Evolutionary conservation across 1,139 yeast species (phyloP).

Genomic region (Candida buenavistaensis): DNA sequence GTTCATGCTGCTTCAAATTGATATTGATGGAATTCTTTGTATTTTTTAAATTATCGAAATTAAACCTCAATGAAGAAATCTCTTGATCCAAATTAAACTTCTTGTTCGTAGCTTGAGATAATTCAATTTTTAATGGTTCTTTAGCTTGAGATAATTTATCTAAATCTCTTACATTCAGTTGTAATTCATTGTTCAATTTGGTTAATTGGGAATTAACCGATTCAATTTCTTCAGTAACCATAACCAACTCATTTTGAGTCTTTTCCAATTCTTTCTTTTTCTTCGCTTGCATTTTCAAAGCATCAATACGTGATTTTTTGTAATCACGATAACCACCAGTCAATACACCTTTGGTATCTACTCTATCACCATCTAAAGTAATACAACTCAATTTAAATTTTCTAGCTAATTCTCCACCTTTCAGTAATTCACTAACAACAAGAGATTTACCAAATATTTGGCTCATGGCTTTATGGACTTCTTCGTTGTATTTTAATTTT

Average conservation of each 20-base stretch:
- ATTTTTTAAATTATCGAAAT: conserved; percentile 22
- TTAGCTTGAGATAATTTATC: conserved; percentile 36
- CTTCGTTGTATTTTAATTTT: conserved; percentile 61
- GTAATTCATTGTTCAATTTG: conserved; percentile 44
- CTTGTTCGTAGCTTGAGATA: conserved; percentile 42
- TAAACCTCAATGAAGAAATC: conserved; percentile 22
- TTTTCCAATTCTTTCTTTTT: conserved; percentile 50
- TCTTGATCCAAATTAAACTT: conserved; percentile 47
- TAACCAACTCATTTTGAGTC: conserved; percentile 27
- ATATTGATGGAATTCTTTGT: conserved; percentile 27
- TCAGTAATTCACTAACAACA: conserved; percentile 68
- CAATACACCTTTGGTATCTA: conserved; percentile 78
- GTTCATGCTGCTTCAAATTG: conserved; percentile 38
- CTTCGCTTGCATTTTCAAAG: conserved; percentile 54
- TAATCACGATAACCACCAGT: conserved; percentile 88
- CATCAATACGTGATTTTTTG: conserved; percentile 67
- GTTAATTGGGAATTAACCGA: conserved; percentile 29
- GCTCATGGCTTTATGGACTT: conserved; percentile 61
- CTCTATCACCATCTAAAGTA: conserved; percentile 89
- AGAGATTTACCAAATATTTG: conserved; percentile 83
- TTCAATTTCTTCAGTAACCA: conserved; percentile 24
- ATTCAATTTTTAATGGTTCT: conserved; percentile 44
- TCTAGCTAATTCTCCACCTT: conserved; percentile 70
- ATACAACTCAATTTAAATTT: conserved; percentile 68
- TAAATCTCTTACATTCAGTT: conserved; percentile 37